Conservation (phyloP, 148 eudicot genomes). For the Persicaria maculosa region DNA sequence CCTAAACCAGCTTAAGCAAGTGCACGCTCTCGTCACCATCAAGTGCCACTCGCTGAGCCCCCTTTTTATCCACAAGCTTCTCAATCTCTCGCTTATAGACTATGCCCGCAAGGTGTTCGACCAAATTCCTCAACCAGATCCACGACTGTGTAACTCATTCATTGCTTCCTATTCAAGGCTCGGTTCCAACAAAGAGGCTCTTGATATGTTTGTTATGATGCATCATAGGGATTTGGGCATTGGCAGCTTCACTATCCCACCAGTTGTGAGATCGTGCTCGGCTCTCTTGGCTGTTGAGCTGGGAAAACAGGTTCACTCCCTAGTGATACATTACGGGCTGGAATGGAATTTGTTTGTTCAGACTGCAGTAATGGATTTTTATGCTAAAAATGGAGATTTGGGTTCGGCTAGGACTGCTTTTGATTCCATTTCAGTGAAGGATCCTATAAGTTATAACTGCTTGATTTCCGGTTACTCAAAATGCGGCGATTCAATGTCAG, state of each 20-base stretch:
- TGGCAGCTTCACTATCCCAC: constrained; percentile 59
- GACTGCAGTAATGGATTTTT: constrained; percentile 46
- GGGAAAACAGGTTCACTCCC: constrained; percentile 50
- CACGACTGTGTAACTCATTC: constrained; percentile 28
- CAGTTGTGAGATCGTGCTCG: constrained; percentile 48
- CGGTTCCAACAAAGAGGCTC: constrained; percentile 38
- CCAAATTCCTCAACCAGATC: constrained; percentile 26
- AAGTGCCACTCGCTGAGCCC: constrained; percentile 17
- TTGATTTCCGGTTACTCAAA: constrained; percentile 43
- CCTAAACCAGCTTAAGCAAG: constrained; percentile 39
- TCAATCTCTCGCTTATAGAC: constrained; percentile 39
- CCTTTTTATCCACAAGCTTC: constrained; percentile 26
- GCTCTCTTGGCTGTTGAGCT: constrained; percentile 30
- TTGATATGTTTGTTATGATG: constrained; percentile 35
- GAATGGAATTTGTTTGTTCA: constrained; percentile 37
- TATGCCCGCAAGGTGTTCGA: constrained; percentile 38
- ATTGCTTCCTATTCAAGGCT: constrained; percentile 29
- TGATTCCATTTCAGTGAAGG: constrained; percentile 37
- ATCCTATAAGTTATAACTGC: constrained; percentile 41
- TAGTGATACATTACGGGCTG: constrained; percentile 37
- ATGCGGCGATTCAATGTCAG: constrained; percentile 32
- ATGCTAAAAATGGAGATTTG: constrained; percentile 43
- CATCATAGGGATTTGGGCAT: constrained; percentile 24
- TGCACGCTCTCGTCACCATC: constrained; percentile 73
- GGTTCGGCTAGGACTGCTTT: constrained; percentile 37